Conservation (phyloP, 306 rosid genomes). For the Inga leiocalycina region DNA sequence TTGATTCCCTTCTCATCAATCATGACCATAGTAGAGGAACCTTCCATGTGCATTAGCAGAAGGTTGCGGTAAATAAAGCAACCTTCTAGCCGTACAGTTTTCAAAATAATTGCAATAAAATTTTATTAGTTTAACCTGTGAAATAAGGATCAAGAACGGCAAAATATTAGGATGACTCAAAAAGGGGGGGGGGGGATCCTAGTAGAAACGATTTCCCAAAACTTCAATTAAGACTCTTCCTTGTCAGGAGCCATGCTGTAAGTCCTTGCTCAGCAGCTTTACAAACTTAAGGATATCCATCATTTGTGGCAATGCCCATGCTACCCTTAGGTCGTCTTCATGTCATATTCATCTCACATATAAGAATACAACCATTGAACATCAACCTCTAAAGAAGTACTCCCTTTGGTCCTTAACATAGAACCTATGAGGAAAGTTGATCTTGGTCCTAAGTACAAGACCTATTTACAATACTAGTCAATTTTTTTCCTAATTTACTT, state of each 20-base stretch:
- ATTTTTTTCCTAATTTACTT: no score
- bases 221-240: background rate
- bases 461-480: no score
- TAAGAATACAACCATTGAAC: background rate
- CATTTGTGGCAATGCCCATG: background rate
- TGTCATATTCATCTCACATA: background rate
- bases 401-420: no score
- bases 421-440: no score
- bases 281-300: background rate
- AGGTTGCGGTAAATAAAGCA: background rate
- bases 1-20: background rate
- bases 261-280: background rate
- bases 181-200: no score
- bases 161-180: no score
- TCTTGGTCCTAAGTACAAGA: no score
- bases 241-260: background rate
- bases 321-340: background rate
- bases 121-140: background rate
- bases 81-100: background rate
- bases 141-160: no score
- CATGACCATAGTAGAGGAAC: background rate
- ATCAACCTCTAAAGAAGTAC: background rate
- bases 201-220: background rate
- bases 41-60: background rate
- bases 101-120: background rate